Evolutionary conservation across 1,284 basidiomycete genomes (phyloP).

Genomic region (Apiotrichum veenhuisii): DNA sequence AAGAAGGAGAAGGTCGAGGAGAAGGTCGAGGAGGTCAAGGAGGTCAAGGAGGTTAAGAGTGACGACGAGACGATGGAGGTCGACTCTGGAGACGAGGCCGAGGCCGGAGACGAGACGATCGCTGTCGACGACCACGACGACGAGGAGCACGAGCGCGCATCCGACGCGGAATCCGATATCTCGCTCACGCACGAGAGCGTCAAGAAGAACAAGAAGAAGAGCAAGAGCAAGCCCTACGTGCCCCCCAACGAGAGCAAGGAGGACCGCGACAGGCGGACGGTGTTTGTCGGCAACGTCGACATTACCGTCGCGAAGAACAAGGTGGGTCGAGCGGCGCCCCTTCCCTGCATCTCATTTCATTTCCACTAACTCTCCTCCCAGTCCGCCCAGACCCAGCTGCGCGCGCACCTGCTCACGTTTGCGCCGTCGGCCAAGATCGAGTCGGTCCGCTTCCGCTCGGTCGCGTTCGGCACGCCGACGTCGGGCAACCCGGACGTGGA

Average conservation of each 20-base stretch:
- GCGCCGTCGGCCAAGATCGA: constrained; percentile 72
- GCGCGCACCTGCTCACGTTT: constrained; percentile 63
- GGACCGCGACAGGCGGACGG: constrained; percentile 71
- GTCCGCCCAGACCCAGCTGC: constrained; percentile 4
- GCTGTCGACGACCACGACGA: not conserved
- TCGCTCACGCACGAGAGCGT: not conserved
- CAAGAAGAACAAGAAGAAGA: not conserved
- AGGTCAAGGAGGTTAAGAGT: constrained; percentile 3
- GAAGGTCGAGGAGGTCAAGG: constrained; percentile 19
- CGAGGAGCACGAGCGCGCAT: too few relatives aligned
- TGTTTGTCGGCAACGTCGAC: constrained; percentile 90
- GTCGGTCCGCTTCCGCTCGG: constrained; percentile 83
- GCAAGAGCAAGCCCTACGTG: constrained; percentile 10
- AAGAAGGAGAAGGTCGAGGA: not conserved
- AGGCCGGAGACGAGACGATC: not conserved
- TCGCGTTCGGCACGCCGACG: constrained; percentile 78
- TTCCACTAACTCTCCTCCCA: not conserved
- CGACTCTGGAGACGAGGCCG: not conserved
- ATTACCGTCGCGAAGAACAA: constrained; percentile 70
- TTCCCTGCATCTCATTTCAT: not conserved
- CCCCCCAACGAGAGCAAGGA: constrained; percentile 61
- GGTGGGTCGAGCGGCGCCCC: constrained; percentile 51
- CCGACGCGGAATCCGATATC: not conserved
- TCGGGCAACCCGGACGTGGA: constrained; percentile 47
- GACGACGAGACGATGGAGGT: not conserved